These are phyloP conservation scores for Capronia americana DNA, from an alignment of 2,329 filamentous ascomycete genomes.

Conservation along the genomic window DNA sequence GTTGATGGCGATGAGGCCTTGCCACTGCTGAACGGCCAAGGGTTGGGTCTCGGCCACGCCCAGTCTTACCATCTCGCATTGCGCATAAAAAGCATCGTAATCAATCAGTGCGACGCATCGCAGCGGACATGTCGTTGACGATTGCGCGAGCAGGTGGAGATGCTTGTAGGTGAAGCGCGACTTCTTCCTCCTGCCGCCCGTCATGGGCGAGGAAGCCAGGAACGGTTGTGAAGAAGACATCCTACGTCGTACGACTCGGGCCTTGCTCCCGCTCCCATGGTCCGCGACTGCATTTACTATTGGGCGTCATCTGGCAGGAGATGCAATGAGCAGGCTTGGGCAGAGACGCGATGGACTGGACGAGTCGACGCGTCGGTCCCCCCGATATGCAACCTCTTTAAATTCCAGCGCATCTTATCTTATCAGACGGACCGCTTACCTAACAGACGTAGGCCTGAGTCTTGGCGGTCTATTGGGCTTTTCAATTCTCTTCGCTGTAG, in stretches of 20 bases:
- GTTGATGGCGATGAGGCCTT: conserved; percentile 93
- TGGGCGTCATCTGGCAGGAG: not conserved
- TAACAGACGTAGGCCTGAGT: not conserved
- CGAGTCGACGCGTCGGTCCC: not conserved
- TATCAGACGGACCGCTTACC: not conserved
- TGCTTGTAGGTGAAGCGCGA: conserved; percentile 88
- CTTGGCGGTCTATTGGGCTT: not conserved
- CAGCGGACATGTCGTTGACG: conserved; percentile 74
- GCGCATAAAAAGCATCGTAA: conserved; percentile 95
- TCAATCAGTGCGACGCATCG: conserved; percentile 91
- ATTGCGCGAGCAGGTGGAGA: conserved; percentile 75
- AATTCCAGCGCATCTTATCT: not conserved
- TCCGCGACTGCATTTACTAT: not conserved
- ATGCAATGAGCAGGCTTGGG: not conserved
- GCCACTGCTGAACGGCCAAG: conserved; percentile 94
- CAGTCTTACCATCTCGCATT: conserved; percentile 92
- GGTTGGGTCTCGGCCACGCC: conserved; percentile 76
- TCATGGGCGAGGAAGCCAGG: conserved; percentile 54
- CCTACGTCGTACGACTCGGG: not conserved
- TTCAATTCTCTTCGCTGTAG: not conserved
- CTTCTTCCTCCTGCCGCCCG: conserved; percentile 40
- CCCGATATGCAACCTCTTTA: not conserved
- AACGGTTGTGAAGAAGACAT: conserved; percentile 59
- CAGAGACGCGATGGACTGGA: not conserved
- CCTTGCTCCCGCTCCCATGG: not conserved